phyloP scores from a whole-genome alignment of 345 rosid genomes.

The Linum lewisii region DNA sequence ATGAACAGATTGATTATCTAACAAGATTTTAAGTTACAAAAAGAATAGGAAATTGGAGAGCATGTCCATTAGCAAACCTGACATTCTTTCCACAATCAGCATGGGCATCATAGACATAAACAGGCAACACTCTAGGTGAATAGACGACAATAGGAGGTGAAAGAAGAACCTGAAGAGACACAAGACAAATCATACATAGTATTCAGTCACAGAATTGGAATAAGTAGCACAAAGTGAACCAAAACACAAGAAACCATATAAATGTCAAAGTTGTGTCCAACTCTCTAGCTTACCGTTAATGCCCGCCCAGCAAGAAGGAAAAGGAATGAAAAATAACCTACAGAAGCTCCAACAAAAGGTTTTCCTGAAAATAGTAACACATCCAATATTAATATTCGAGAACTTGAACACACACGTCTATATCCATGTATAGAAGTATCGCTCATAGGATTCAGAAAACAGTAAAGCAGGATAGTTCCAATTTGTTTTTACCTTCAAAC shows the following conservation, averaged over 20 bases:
- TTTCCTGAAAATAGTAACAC: constrained; percentile 39
- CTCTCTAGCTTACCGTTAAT: constrained; percentile 81
- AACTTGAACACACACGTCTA: background rate
- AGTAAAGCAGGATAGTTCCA: constrained; percentile 11
- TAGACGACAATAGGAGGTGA: constrained; percentile 99
- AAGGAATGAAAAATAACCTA: constrained; percentile 89
- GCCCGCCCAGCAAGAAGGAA: constrained; percentile 98
- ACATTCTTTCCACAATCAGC: constrained; percentile 97
- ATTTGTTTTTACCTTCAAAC: constrained; percentile 52
- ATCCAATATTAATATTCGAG: no score
- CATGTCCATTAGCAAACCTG: constrained; percentile 39
- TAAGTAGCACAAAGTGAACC: constrained; percentile 10
- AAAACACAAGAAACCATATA: background rate
- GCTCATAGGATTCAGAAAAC: background rate
- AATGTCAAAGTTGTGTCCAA: constrained; percentile 6
- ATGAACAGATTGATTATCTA: constrained; percentile 2
- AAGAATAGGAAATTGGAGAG: background rate
- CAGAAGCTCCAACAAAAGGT: constrained; percentile 98
- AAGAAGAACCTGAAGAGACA: constrained; percentile 71
- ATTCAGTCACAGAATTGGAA: background rate
- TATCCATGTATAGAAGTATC: no score
- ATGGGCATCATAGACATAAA: constrained; percentile 95
- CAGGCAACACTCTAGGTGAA: constrained; percentile 97
- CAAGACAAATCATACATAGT: background rate
- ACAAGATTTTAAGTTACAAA: constrained; percentile 5